Percentiles rank a stretch among this genome's conserved stretches.
phyloP scores from a whole-genome alignment of 2,329 filamentous ascomycete species.

The Apiospora phragmitis region DNA sequence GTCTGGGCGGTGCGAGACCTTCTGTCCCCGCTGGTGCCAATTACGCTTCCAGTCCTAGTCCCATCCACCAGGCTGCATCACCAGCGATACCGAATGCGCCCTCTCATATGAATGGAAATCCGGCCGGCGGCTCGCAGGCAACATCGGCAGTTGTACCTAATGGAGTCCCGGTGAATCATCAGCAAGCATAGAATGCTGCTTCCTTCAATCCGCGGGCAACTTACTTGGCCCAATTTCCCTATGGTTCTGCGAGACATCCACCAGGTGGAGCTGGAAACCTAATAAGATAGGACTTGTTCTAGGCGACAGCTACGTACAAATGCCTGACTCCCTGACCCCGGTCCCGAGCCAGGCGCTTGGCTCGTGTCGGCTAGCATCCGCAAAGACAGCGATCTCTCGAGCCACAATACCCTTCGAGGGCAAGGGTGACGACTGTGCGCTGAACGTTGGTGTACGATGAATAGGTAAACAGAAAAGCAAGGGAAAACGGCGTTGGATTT shows the following conservation, averaged over 20 bases:
- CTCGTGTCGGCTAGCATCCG: neutral
- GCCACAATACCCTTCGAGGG: neutral
- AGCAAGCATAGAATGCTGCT: constrained; percentile 11
- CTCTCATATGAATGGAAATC: constrained; percentile 26
- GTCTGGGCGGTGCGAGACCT: constrained; percentile 27
- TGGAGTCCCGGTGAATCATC: constrained; percentile 3
- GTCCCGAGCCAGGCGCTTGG: neutral
- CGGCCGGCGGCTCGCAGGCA: constrained; percentile 10
- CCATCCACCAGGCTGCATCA: constrained; percentile 23
- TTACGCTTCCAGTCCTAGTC: constrained; percentile 27
- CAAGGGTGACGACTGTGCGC: neutral
- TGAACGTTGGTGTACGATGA: constrained; percentile 3
- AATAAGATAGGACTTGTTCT: neutral
- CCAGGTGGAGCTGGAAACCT: neutral
- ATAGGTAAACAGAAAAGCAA: neutral
- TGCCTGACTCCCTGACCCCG: no score
- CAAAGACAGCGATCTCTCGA: neutral
- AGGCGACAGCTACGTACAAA: neutral
- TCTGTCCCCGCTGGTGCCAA: constrained; percentile 23
- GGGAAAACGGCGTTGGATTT: neutral
- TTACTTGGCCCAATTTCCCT: neutral
- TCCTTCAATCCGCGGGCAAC: neutral
- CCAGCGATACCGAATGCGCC: constrained; percentile 19
- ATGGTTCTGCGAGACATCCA: neutral
- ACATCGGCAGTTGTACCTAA: neutral